A percentile compares a stretch with the other conserved stretches of the same genome.
These are phyloP conservation scores for Gossypium longicalyx DNA, from an alignment of 345 rosid species.

Conservation along the genomic window DNA sequence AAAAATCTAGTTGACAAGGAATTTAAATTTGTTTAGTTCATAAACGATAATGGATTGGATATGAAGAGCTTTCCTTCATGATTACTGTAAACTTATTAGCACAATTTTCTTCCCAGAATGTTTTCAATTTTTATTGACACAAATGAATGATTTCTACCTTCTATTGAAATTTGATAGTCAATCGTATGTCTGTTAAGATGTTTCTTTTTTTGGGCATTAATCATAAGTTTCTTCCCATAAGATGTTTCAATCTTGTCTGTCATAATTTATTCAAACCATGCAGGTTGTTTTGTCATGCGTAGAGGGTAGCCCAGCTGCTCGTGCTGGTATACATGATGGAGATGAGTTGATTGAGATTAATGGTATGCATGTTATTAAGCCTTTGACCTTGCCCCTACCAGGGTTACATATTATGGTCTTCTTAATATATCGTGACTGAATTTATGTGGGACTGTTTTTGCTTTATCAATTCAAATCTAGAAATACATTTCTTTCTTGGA, in stretches of 20 bases:
- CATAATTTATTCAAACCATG: slow-evolving; percentile 14
- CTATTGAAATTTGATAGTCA: background rate
- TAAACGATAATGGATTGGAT: background rate
- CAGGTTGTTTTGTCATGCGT: slow-evolving; percentile 83
- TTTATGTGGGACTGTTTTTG: background rate
- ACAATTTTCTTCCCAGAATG: background rate
- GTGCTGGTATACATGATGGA: slow-evolving; percentile 80
- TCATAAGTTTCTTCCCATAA: background rate
- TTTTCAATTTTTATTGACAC: background rate
- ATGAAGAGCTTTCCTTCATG: background rate
- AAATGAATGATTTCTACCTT: background rate
- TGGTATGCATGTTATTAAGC: slow-evolving; percentile 37
- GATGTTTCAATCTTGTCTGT: background rate
- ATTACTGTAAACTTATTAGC: background rate
- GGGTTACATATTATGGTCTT: background rate
- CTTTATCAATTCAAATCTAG: background rate
- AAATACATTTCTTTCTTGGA: background rate
- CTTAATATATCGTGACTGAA: background rate
- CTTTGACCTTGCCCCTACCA: background rate
- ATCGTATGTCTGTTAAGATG: background rate
- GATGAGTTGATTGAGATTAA: slow-evolving; percentile 84
- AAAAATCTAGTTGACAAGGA: background rate
- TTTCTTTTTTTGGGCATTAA: background rate
- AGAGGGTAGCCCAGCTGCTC: slow-evolving; percentile 87
- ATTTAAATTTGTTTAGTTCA: background rate